Evolutionary conservation across 768 basidiomycete species (phyloP), one percentile per base, ranked within the genome.

Genomic region (Rickenella mellea): DNA sequence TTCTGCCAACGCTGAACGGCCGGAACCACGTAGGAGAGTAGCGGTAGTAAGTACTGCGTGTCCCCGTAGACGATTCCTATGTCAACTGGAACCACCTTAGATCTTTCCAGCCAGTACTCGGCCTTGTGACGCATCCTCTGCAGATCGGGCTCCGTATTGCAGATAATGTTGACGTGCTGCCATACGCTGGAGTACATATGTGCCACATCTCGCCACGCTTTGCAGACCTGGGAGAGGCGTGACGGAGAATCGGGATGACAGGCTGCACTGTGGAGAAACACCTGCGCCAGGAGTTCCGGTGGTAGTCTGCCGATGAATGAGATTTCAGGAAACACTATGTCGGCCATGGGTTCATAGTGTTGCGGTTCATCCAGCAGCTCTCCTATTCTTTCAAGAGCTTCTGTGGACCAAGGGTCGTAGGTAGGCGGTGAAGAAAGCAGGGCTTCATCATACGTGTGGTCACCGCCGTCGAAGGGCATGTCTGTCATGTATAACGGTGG

Each of bases 1-100:
- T n/a, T n/a, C n/a, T n/a, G n/a, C 80, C 82, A 85, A 29, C 84
- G 73, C 44, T 63, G 53, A 31, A 83, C 52, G 22, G 70, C 61
- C 8, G 71, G 64, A 0, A 86, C 61, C 27, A 85, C 64, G 4
- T 77, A 79, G 0, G 80, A 77, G 26, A 86, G 62, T 45, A 85
- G 66, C 7, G 82, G 71, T 3, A 85, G 66, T 26, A 83, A 62
- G 43, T 61, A 60, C 44, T 81, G 74, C 21, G 66, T 58, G 42
- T 69, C 64, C 17, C 59, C 43, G 15, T 77, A 58, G 12, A 69
- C 58, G 43, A 85, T 53, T 27, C 74, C 63, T 39, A 85, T 62
- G 46, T 73, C 67, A 50, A 83, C 71, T 1, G 65, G 64, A 27
- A 83, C 66, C 0, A 75, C 74, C 5, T 57, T 48, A 3, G 80